Percentiles rank a stretch among this genome's conserved stretches.
Evolutionary conservation across 805 yeast genomes (phyloP).

Genomic region (Starmerella bombicola): DNA sequence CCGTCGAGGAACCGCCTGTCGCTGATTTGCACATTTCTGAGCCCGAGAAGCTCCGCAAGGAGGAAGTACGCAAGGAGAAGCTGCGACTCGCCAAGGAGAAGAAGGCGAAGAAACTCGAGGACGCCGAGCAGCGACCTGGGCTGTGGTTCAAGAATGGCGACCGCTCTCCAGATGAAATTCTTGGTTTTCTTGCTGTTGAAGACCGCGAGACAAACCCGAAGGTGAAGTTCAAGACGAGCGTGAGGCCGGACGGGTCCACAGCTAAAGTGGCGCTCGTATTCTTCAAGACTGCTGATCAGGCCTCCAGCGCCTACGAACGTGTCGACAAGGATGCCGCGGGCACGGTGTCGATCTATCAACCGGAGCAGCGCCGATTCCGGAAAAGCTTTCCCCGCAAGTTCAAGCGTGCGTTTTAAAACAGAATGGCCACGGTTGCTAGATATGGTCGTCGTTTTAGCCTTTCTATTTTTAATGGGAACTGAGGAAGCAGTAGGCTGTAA

Average conservation of each 20-base stretch:
- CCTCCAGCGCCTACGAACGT: slow-evolving; percentile 28
- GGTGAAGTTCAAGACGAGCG: slow-evolving; percentile 24
- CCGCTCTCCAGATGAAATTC: slow-evolving; percentile 27
- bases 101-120: not conserved
- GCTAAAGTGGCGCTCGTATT: slow-evolving; percentile 30
- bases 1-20: too few relatives aligned
- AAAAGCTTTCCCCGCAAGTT: not conserved
- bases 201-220: slow-evolving; percentile 27
- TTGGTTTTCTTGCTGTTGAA: slow-evolving; percentile 26
- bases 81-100: slow-evolving; percentile 4
- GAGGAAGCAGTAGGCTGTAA: too few relatives aligned
- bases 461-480: too few relatives aligned
- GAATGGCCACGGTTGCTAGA: too few relatives aligned
- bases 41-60: not conserved
- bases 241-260: slow-evolving; percentile 21
- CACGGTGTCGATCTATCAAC: slow-evolving; percentile 17
- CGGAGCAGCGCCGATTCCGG: slow-evolving; percentile 6
- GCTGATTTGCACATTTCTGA: too few relatives aligned
- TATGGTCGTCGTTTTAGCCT: too few relatives aligned
- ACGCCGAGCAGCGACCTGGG: slow-evolving; percentile 25
- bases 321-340: slow-evolving; percentile 28
- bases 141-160: slow-evolving; percentile 32
- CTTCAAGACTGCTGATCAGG: slow-evolving; percentile 29
- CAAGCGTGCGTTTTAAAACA: too few relatives aligned
- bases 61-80: not conserved